phyloP scores from a whole-genome alignment of 2,329 filamentous ascomycete species.

The Capronia epimyces region DNA sequence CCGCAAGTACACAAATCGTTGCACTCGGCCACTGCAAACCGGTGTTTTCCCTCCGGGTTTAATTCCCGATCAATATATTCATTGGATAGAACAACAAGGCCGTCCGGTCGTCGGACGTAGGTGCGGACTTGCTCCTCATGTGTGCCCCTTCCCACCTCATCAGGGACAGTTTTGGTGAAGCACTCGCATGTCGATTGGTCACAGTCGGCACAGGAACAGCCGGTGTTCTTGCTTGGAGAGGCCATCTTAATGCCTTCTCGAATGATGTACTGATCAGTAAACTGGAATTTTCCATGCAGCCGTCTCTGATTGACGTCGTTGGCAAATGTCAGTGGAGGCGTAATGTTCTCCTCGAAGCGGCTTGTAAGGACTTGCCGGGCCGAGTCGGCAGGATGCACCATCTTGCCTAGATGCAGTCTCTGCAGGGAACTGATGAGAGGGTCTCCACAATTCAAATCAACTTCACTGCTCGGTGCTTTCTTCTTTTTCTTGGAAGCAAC shows the following conservation, averaged over 20 bases:
- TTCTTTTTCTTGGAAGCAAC: constrained; percentile 22
- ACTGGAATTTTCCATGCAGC: constrained; percentile 29
- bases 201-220: constrained; percentile 21
- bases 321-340: constrained; percentile 23
- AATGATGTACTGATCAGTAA: constrained; percentile 25
- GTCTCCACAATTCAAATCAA: constrained; percentile 7
- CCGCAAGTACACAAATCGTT: constrained; percentile 36
- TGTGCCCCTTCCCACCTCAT: constrained; percentile 3
- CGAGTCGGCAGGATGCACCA: constrained; percentile 19
- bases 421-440: not conserved
- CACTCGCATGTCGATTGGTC: constrained; percentile 15
- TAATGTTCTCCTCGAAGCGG: constrained; percentile 20
- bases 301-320: constrained; percentile 24
- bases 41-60: constrained; percentile 3
- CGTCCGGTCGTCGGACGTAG: constrained; percentile 18
- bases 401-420: not conserved
- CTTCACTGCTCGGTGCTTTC: constrained; percentile 3
- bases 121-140: constrained; percentile 8
- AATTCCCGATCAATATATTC: constrained; percentile 20
- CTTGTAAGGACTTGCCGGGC: constrained; percentile 17
- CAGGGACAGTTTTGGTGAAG: constrained; percentile 16
- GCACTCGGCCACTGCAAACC: constrained; percentile 39
- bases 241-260: constrained; percentile 16
- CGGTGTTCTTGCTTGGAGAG: constrained; percentile 12
- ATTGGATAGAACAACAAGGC: constrained; percentile 23